Conservation (phyloP, 345 rosid genomes). For the Dipteronia dyeriana region DNA sequence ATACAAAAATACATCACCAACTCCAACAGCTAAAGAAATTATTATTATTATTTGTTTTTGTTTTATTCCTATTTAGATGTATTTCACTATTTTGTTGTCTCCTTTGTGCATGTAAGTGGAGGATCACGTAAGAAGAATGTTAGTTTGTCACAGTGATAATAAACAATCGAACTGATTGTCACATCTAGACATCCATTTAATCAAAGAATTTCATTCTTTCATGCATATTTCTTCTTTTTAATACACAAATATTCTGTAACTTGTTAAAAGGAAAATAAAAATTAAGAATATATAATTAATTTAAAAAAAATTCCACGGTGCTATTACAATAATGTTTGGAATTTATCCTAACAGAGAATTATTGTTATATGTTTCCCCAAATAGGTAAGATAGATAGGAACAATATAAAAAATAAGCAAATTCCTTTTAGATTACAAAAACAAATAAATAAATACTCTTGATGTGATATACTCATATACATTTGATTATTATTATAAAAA, state of each 20-base stretch:
- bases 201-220: not conserved
- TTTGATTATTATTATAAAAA: no score
- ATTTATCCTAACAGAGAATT: not conserved
- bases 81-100: not conserved
- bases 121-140: slow-evolving; percentile 10
- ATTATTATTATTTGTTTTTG: not conserved
- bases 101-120: slow-evolving; percentile 10
- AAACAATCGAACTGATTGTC: not conserved
- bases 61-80: not conserved
- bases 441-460: not conserved
- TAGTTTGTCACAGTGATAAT: not conserved
- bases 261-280: not conserved
- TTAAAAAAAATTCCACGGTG: not conserved
- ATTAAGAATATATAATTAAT: not conserved
- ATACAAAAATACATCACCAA: not conserved
- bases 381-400: not conserved
- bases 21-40: not conserved
- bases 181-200: not conserved
- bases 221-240: not conserved
- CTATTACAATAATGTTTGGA: not conserved
- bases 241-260: not conserved
- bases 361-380: not conserved
- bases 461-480: no score
- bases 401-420: not conserved
- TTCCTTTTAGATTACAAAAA: not conserved